Evolutionary conservation across 2,329 filamentous ascomycete genomes (phyloP), one percentile per base, ranked within the genome.

Genomic region (Thelonectria discophora): DNA sequence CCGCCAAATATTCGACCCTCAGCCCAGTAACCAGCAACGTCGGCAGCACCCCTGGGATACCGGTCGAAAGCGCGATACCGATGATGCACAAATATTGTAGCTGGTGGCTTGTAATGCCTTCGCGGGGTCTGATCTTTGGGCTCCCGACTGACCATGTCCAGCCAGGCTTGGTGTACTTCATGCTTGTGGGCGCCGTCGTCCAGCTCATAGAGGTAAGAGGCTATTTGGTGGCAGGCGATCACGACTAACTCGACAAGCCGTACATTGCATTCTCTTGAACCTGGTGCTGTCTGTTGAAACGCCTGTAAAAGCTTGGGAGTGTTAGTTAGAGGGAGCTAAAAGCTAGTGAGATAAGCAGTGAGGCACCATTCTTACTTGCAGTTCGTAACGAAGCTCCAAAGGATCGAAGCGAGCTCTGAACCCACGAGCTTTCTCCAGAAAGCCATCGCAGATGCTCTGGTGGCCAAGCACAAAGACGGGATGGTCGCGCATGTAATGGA

Each of bases 1-100:
- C 73, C 73, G 11, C 71, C 73, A 32, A 75, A 62, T 50, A 75
- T 71, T 30, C 69, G 63, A 10, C 60, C 60, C 55, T 75, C 72
- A 9, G 70, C 72, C 73, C 69, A 75, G 53, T 73, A 75, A 10
- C 67, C 73, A 13, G 65, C 67, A 15, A 68, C 42, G 57, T 70
- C 66, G 15, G 66, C 63, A 32, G 65, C 12, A 9, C 68, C 66
- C 45, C 62, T 53, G 7, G 69, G 66, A 46, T 76, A 78, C 27
- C 74, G 71, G 8, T 74, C 64, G 50, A 55, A 17, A 63, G 55
- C 13, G 51, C 49, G 10, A 50, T 48, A 24, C 24, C 24, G 24
- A 24, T 24, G 24, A 7, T 24, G 24, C 24, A 24, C 24, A 24
- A 24, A 24, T 24, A 24, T 7, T 24, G 24, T 24, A 24, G 24